Conservation (phyloP, 805 yeast species). For the Barnettozyma populi region DNA sequence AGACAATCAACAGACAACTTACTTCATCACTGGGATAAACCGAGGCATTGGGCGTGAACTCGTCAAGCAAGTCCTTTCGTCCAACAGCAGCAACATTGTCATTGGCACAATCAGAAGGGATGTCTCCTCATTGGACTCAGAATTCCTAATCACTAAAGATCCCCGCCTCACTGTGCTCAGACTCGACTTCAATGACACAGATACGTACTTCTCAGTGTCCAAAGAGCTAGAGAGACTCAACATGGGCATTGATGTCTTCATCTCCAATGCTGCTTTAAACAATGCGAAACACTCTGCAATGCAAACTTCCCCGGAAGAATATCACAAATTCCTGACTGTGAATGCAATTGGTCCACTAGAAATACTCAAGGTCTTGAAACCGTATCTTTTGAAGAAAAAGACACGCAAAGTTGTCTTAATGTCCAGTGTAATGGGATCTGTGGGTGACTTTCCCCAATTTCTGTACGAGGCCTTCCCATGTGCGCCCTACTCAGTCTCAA, state of each 20-base stretch:
- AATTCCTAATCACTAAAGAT: slow-evolving; percentile 19
- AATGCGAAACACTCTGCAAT: slow-evolving; percentile 17
- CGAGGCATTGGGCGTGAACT: slow-evolving; percentile 22
- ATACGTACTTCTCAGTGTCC: slow-evolving; percentile 12
- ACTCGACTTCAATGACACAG: slow-evolving; percentile 17
- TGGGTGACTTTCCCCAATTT: slow-evolving; percentile 18
- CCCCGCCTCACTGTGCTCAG: slow-evolving; percentile 18
- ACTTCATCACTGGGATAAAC: slow-evolving; percentile 25
- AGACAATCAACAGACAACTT: slow-evolving; percentile 13
- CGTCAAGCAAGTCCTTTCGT: slow-evolving; percentile 16
- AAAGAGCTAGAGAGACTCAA: slow-evolving; percentile 18
- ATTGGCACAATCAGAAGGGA: slow-evolving; percentile 23
- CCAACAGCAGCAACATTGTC: slow-evolving; percentile 14
- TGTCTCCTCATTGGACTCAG: slow-evolving; percentile 4
- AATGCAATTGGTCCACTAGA: slow-evolving; percentile 32
- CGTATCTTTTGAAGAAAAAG: slow-evolving; percentile 22
- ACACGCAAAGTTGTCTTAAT: slow-evolving; percentile 28
- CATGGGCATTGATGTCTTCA: slow-evolving; percentile 29
- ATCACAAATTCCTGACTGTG: slow-evolving; percentile 16
- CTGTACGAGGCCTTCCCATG: slow-evolving; percentile 16
- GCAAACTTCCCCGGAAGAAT: slow-evolving; percentile 19
- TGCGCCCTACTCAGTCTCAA: slow-evolving; percentile 32
- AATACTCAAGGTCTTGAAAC: slow-evolving; percentile 26
- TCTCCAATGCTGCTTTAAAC: slow-evolving; percentile 31
- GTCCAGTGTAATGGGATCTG: slow-evolving; percentile 27